Conservation (phyloP, 371 early-diverging fungal genomes). For the Rhizopus delemar region DNA sequence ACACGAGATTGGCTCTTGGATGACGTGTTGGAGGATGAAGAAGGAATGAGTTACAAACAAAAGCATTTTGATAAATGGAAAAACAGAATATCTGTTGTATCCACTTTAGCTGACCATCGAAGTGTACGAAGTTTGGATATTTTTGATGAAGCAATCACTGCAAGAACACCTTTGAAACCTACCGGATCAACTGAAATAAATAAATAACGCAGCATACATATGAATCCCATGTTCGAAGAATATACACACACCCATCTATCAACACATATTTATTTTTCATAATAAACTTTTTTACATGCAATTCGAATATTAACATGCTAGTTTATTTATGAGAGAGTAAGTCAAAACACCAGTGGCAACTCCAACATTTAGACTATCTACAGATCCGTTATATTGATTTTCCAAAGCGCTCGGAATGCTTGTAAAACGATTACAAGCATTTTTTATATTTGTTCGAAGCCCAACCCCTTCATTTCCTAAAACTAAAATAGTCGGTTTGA, state of each 20-base stretch:
- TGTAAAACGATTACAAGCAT: conserved; percentile 43
- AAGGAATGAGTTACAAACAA: conserved; percentile 33
- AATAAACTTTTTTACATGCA: not conserved
- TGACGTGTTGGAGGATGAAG: conserved; percentile 28
- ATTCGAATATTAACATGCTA: not conserved
- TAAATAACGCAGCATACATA: not conserved
- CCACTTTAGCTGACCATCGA: conserved; percentile 46
- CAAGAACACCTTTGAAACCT: conserved; percentile 38
- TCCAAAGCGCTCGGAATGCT: conserved; percentile 34
- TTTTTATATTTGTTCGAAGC: conserved; percentile 47
- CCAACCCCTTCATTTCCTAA: conserved; percentile 71
- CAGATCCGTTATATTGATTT: conserved; percentile 25
- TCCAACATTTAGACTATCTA: conserved; percentile 67
- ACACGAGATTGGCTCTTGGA: conserved; percentile 27
- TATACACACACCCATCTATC: not conserved
- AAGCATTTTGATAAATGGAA: conserved; percentile 47
- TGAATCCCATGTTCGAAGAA: not conserved
- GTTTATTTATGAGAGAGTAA: conserved; percentile 10
- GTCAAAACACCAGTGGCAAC: conserved; percentile 63
- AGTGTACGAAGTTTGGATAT: conserved; percentile 49
- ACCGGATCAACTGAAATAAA: conserved; percentile 24
- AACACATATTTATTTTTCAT: not conserved
- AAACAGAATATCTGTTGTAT: conserved; percentile 49
- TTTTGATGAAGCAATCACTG: conserved; percentile 47
- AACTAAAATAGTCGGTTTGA: conserved; percentile 50